A percentile compares a stretch with the other conserved stretches of the same genome.
phyloP scores from a whole-genome alignment of 2,329 filamentous ascomycete genomes.

The Fusarium sp. region DNA sequence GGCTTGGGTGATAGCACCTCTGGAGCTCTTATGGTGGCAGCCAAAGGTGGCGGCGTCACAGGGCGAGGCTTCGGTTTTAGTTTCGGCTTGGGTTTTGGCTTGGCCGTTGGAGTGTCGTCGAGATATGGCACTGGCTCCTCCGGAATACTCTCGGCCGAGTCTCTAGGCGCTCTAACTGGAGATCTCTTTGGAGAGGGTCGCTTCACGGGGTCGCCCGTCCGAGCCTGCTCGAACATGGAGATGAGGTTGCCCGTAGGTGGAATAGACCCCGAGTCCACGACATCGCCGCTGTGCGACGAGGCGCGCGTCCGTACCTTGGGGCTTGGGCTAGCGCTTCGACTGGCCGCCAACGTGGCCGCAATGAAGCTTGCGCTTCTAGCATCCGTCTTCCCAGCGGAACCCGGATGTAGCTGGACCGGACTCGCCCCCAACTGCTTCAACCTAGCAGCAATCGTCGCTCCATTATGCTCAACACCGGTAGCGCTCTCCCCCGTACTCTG shows the following conservation, averaged over 20 bases:
- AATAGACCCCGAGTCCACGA: constrained; percentile 66
- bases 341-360: constrained; percentile 69
- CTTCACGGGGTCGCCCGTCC: constrained; percentile 50
- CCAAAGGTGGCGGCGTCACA: constrained; percentile 35
- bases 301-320: constrained; percentile 44
- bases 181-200: constrained; percentile 43
- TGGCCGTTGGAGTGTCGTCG: constrained; percentile 24
- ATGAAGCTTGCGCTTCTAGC: constrained; percentile 67
- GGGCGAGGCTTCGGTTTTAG: constrained; percentile 41
- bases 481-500: constrained; percentile 56
- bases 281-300: constrained; percentile 41
- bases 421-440: constrained; percentile 43
- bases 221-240: constrained; percentile 73
- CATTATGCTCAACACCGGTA: constrained; percentile 38
- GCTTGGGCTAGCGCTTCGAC: constrained; percentile 59
- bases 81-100: constrained; percentile 45
- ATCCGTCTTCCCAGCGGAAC: constrained; percentile 44
- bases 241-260: constrained; percentile 74
- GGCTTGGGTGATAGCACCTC: constrained; percentile 51
- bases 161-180: constrained; percentile 19
- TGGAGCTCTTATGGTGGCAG: constrained; percentile 33
- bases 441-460: constrained; percentile 36
- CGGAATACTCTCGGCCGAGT: constrained; percentile 23
- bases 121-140: constrained; percentile 14
- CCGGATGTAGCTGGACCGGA: constrained; percentile 34